Evolutionary conservation across 2,329 filamentous ascomycete species (phyloP).

Genomic region (Diaporthe vexans): DNA sequence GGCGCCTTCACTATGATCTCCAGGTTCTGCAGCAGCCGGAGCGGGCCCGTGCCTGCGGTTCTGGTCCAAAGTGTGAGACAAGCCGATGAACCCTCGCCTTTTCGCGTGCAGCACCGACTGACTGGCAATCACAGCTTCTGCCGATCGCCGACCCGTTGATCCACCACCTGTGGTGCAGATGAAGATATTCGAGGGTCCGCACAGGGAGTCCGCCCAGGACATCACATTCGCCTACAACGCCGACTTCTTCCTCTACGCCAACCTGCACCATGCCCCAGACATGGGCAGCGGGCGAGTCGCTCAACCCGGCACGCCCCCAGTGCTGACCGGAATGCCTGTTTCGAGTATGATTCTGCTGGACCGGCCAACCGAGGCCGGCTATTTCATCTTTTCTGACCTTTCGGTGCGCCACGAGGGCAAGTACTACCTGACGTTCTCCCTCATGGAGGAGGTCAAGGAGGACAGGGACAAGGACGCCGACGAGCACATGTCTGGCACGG

Average conservation of each 20-base stretch:
- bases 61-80: constrained; percentile 91
- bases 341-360: constrained; percentile 97
- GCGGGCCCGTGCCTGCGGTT: constrained; percentile 93
- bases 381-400: constrained; percentile 97
- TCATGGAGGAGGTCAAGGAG: constrained; percentile 95
- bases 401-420: constrained; percentile 96
- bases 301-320: constrained; percentile 80
- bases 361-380: constrained; percentile 83
- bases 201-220: constrained; percentile 73
- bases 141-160: constrained; percentile 92
- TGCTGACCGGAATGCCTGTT: constrained; percentile 93
- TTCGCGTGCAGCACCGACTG: constrained; percentile 42
- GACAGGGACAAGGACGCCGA: constrained; percentile 78
- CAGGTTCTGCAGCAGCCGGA: constrained; percentile 94
- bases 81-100: constrained; percentile 44
- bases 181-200: constrained; percentile 81
- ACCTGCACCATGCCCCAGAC: constrained; percentile 85
- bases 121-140: constrained; percentile 71
- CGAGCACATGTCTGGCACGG: constrained; percentile 53
- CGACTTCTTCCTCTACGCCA: constrained; percentile 97
- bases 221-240: constrained; percentile 94
- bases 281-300: constrained; percentile 83
- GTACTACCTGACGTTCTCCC: constrained; percentile 90
- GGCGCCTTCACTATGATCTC: constrained; percentile 84
- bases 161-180: constrained; percentile 95